Conservation (phyloP, 129 eudicot species). For the Ambrosia artemisiifolia region DNA sequence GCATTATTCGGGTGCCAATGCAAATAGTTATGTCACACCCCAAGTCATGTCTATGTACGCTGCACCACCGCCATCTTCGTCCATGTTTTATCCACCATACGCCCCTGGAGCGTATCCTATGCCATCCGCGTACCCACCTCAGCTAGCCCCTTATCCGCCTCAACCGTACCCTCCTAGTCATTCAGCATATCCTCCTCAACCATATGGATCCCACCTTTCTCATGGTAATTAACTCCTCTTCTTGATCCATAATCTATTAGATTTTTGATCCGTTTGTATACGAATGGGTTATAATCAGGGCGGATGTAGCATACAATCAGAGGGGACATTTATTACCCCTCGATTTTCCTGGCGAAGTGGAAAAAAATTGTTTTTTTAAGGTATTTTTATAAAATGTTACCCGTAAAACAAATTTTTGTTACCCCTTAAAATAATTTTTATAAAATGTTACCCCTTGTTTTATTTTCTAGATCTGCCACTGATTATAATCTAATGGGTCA, state of each 20-base stretch:
- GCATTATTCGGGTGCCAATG: slow-evolving; percentile 59
- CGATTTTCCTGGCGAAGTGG: too few species aligned
- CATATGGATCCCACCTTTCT: slow-evolving; percentile 36
- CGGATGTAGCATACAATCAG: too few species aligned
- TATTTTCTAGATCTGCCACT: too few species aligned
- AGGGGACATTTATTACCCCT: too few species aligned
- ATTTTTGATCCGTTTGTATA: background rate
- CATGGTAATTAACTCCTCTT: slow-evolving; percentile 26
- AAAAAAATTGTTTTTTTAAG: too few species aligned
- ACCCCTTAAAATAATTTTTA: too few species aligned
- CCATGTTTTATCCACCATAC: slow-evolving; percentile 34
- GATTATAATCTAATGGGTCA: background rate
- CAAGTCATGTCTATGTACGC: slow-evolving; percentile 37
- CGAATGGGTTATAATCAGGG: background rate
- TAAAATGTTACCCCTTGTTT: too few species aligned
- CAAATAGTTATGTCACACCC: slow-evolving; percentile 37
- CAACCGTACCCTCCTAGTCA: slow-evolving; percentile 26
- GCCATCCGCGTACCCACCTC: slow-evolving; percentile 42
- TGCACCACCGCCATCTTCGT: slow-evolving; percentile 34
- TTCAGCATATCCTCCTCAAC: slow-evolving; percentile 35
- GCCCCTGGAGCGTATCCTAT: slow-evolving; percentile 32
- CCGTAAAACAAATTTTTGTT: too few species aligned
- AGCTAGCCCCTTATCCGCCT: slow-evolving; percentile 30
- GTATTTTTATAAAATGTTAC: too few species aligned
- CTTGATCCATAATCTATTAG: background rate